Percentiles rank a stretch among this genome's conserved stretches.
phyloP scores from a whole-genome alignment of 1,139 yeast species.

The Blastobotrys arbuscula region DNA sequence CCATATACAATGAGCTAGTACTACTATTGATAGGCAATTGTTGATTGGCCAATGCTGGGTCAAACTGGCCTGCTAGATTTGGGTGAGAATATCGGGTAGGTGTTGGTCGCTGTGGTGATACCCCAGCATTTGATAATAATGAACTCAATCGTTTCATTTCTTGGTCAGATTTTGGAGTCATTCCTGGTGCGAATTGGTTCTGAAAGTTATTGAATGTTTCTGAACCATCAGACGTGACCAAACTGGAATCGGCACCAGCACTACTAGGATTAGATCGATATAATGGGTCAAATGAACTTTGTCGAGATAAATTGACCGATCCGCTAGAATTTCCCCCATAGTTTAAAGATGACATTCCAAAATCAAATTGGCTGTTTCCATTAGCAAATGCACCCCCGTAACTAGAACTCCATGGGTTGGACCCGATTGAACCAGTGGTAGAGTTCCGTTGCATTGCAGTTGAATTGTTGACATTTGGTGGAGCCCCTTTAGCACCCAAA shows the following conservation, averaged over 20 bases:
- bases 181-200: neutral
- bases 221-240: neutral
- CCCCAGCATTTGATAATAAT: neutral
- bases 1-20: constrained; percentile 9
- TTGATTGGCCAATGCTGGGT: neutral
- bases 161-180: constrained; percentile 4
- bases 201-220: too few relatives aligned
- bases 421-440: neutral
- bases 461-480: neutral
- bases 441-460: neutral
- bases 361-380: neutral
- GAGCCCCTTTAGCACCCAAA: neutral
- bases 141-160: constrained; percentile 7
- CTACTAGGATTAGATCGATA: constrained; percentile 4
- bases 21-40: neutral
- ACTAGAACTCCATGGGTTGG: constrained; percentile 2
- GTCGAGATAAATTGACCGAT: constrained; percentile 1
- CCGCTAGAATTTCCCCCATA: neutral
- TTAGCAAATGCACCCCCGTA: neutral
- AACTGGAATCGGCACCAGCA: neutral
- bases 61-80: neutral
- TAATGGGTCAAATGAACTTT: constrained; percentile 5
- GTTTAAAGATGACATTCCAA: neutral
- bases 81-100: constrained; percentile 1
- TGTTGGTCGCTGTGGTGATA: constrained; percentile 8